phyloP scores from a whole-genome alignment of 2,329 filamentous ascomycete species.

The Monosporascus sp. region DNA sequence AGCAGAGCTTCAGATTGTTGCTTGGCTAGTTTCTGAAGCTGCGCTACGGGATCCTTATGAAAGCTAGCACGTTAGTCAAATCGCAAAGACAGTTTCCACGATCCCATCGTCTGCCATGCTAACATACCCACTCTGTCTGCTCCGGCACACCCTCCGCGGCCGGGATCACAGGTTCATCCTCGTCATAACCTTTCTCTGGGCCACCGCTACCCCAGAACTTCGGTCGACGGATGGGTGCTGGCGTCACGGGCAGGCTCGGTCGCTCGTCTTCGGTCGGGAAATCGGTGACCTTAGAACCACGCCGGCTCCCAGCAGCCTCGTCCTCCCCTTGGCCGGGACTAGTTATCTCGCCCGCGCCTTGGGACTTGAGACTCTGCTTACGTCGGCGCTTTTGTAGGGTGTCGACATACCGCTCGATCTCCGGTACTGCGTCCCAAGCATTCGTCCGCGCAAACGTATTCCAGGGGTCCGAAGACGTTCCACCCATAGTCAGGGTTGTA shows the following conservation, averaged over 20 bases:
- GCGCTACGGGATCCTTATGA: conserved; percentile 62
- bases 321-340: conserved; percentile 28
- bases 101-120: conserved; percentile 45
- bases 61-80: conserved; percentile 46
- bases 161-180: conserved; percentile 57
- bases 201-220: conserved; percentile 58
- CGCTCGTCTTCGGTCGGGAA: conserved; percentile 79
- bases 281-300: conserved; percentile 68
- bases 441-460: conserved; percentile 70
- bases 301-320: conserved; percentile 20
- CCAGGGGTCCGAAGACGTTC: conserved; percentile 58
- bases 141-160: conserved; percentile 76
- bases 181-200: conserved; percentile 36
- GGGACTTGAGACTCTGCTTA: conserved; percentile 25
- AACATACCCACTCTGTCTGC: conserved; percentile 93
- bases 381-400: conserved; percentile 59
- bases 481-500: conserved; percentile 40
- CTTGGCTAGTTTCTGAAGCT: conserved; percentile 64
- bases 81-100: conserved; percentile 50
- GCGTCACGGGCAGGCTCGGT: conserved; percentile 85
- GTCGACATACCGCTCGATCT: conserved; percentile 84
- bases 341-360: conserved; percentile 18
- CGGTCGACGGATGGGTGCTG: conserved; percentile 67
- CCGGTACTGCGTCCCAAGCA: conserved; percentile 88
- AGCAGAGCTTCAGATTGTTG: conserved; percentile 60